phyloP scores from a whole-genome alignment of 208 protist genomes.

The Acanthamoeba culbertsoni region DNA sequence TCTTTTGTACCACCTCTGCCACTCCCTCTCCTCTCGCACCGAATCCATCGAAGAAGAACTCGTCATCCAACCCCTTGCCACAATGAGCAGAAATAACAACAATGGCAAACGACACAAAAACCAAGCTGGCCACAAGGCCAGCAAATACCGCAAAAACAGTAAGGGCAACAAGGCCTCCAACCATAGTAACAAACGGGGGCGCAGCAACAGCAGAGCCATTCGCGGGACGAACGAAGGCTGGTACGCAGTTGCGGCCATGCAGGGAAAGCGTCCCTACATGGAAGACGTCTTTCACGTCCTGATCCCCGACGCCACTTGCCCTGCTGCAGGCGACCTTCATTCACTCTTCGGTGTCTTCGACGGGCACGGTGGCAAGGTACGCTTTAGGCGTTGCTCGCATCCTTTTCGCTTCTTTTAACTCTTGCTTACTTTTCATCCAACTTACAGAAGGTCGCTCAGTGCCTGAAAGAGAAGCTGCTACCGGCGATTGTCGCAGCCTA shows the following conservation, averaged over 20 bases:
- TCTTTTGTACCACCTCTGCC: background rate
- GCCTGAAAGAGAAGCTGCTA: background rate
- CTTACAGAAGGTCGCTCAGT: background rate
- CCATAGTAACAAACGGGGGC: background rate
- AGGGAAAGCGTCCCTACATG: slow-evolving; percentile 23
- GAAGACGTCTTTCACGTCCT: background rate
- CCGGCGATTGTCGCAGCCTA: background rate
- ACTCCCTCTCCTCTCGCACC: background rate
- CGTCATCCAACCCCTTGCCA: background rate
- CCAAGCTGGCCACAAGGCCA: slow-evolving; percentile 15
- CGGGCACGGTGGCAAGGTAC: background rate
- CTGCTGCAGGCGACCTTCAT: background rate
- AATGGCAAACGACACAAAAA: slow-evolving; percentile 20
- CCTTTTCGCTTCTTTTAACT: background rate
- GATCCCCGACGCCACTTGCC: background rate
- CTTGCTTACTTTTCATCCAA: background rate
- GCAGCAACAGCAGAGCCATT: background rate
- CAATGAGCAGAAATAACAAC: slow-evolving; percentile 1
- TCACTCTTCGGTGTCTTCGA: slow-evolving; percentile 19
- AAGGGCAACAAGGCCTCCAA: background rate
- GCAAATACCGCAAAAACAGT: slow-evolving; percentile 15
- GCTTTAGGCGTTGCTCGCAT: background rate
- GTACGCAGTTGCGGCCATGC: background rate
- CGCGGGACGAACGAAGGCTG: background rate
- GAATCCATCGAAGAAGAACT: background rate